phyloP scores from a whole-genome alignment of 2,329 filamentous ascomycete species.

The Pezicula radicicola region DNA sequence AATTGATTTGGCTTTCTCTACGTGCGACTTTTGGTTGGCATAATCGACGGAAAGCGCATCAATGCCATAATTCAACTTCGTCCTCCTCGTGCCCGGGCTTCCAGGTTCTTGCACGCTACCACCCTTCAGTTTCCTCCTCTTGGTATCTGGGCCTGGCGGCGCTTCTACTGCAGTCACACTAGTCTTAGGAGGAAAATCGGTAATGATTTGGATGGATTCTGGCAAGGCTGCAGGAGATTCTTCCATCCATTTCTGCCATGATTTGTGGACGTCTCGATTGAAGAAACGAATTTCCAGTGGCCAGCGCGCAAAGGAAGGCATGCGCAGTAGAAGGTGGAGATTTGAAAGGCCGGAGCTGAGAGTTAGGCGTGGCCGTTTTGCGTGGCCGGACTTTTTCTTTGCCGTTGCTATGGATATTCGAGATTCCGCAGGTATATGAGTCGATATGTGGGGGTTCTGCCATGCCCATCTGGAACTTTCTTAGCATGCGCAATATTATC shows the following conservation, averaged over 20 bases:
- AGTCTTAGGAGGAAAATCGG: slow-evolving; percentile 17
- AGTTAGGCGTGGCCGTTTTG: slow-evolving; percentile 54
- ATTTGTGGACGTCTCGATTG: slow-evolving; percentile 60
- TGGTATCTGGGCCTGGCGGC: no score
- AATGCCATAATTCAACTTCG: slow-evolving; percentile 41
- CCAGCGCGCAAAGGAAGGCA: slow-evolving; percentile 79
- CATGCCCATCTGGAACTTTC: slow-evolving; percentile 72
- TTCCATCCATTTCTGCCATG: slow-evolving; percentile 63
- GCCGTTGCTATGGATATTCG: slow-evolving; percentile 52
- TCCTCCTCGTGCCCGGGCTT: slow-evolving; percentile 6
- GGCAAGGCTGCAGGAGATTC: slow-evolving; percentile 26
- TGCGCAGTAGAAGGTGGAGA: slow-evolving; percentile 74
- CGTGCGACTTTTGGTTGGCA: slow-evolving; percentile 46
- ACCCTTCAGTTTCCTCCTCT: no score
- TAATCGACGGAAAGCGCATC: slow-evolving; percentile 55
- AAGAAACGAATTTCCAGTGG: slow-evolving; percentile 82
- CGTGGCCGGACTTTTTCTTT: slow-evolving; percentile 50
- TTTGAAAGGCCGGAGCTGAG: slow-evolving; percentile 73
- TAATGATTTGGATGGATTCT: slow-evolving; percentile 16
- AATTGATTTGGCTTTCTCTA: slow-evolving; percentile 52
- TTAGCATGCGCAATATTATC: not conserved
- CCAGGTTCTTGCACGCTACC: not conserved
- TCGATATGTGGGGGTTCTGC: slow-evolving; percentile 77
- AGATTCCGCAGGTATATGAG: slow-evolving; percentile 67
- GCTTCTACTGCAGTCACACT: not conserved